Conservation (phyloP, 371 early-diverging fungal genomes). For the Saksenaea oblongispora region DNA sequence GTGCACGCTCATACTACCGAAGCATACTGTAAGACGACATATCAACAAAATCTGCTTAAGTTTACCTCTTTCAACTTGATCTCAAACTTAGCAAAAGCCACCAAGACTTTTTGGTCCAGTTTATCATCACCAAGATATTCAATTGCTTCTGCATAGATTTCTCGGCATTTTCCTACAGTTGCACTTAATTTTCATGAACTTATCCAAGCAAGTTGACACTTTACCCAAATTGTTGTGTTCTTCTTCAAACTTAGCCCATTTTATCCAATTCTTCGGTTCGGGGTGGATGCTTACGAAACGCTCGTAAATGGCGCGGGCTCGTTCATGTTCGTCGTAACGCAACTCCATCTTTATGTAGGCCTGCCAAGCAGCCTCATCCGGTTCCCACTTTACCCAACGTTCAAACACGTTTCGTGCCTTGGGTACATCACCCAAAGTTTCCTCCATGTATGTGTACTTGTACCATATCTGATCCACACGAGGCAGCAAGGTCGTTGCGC, state of each 20-base stretch:
- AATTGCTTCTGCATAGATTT: constrained; percentile 86
- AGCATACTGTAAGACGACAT: background rate
- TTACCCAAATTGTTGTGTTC: constrained; percentile 67
- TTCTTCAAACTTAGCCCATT: constrained; percentile 96
- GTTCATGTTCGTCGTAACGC: constrained; percentile 84
- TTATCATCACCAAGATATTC: constrained; percentile 86
- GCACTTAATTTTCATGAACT: background rate
- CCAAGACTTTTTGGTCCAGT: constrained; percentile 87
- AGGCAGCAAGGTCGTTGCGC: constrained; percentile 88
- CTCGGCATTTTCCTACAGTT: constrained; percentile 75
- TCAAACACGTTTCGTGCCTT: constrained; percentile 95
- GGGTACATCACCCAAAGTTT: constrained; percentile 86
- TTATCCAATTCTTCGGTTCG: constrained; percentile 94
- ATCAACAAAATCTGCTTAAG: background rate
- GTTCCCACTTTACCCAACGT: constrained; percentile 99
- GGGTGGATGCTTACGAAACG: constrained; percentile 90
- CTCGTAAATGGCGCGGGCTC: constrained; percentile 80
- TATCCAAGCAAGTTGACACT: background rate
- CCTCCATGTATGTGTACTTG: constrained; percentile 98
- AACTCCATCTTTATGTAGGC: constrained; percentile 94
- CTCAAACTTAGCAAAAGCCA: constrained; percentile 96
- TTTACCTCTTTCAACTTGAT: constrained; percentile 79
- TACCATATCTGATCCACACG: constrained; percentile 97
- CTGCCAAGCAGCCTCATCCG: constrained; percentile 89
- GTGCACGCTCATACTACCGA: constrained; percentile 80